Base-by-base conservation (phyloP, 2,329 filamentous ascomycete species). In the Aspergillus aculeatus region DNA sequence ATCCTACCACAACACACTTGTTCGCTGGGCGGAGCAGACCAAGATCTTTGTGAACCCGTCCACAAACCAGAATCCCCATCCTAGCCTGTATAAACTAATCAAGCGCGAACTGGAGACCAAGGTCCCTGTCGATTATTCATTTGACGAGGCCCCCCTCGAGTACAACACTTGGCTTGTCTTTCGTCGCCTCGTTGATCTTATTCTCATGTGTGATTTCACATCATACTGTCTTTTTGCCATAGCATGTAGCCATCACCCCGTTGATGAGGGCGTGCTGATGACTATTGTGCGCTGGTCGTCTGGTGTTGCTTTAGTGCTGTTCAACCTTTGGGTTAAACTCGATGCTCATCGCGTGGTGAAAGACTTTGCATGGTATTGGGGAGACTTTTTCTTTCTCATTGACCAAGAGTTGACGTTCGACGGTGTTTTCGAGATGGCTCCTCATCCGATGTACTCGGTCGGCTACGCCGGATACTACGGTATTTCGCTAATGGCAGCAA, bases 291-390 rank as follows among this genome's bases (percentile, higher is more conserved):
- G 95, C 61, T 99, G 95, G 95, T 73, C 81, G 3, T 82, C 88
- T 50, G 95, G 95, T 54, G 84, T 94, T 65, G 78, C 84, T 47
- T 83, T 98, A 26, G 89, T 99, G 64, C 83, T 90, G 59, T 98
- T 99, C 84, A 99, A 98, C 75, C 83, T 98, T 23, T 98, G 95
- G 93, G 95, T 99, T 64, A 99, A 99, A 79, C 83, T 99, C 63
- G 95, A 99, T 77, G 95, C 95, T 21, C 95, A 99, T 77, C 86
- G 95, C 62, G 95, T 99, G 53, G 95, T 99, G 73, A 98, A 98
- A 78, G 95, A 99, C 78, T 99, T 93, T 79, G 95, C 95, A 29
- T 99, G 95, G 95, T 99, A 98, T 78, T 99, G 95, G 95, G 95
- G 95, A 62, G 95, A 99, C 77, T 98, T 98, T 79, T 99, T 98